Conservation (phyloP, 2,329 filamentous ascomycete species). For the Annulohypoxylon truncatum region DNA sequence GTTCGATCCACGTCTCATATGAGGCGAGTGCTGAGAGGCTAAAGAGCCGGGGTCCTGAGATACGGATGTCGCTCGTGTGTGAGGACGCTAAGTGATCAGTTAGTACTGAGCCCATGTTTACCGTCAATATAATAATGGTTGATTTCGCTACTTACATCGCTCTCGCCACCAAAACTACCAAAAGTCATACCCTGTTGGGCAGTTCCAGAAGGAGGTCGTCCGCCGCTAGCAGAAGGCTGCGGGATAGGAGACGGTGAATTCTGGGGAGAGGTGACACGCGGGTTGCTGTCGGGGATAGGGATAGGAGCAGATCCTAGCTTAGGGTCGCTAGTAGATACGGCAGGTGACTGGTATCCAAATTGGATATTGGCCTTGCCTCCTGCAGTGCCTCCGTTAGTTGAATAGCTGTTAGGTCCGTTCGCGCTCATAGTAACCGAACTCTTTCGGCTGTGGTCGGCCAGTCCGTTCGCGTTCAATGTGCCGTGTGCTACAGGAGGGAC, state of each 20-base stretch:
- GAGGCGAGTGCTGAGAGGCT: constrained; percentile 72
- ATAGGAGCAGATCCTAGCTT: constrained; percentile 68
- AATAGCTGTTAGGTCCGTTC: constrained; percentile 79
- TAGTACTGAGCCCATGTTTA: constrained; percentile 40
- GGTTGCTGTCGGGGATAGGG: constrained; percentile 74
- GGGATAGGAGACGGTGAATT: constrained; percentile 95
- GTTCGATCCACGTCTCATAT: constrained; percentile 87
- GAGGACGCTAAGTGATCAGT: constrained; percentile 61
- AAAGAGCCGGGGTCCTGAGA: constrained; percentile 71
- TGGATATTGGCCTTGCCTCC: constrained; percentile 75
- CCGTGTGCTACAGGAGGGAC: constrained; percentile 73
- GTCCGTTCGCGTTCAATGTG: constrained; percentile 75
- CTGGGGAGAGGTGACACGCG: constrained; percentile 83
- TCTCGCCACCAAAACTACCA: constrained; percentile 84
- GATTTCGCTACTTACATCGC: constrained; percentile 72
- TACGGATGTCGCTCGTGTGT: constrained; percentile 75
- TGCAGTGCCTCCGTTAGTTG: constrained; percentile 79
- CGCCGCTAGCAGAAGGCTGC: constrained; percentile 84
- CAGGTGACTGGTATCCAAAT: constrained; percentile 82
- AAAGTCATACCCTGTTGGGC: constrained; percentile 78
- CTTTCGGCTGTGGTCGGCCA: constrained; percentile 79
- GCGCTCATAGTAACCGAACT: constrained; percentile 92
- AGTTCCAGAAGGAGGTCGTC: constrained; percentile 82
- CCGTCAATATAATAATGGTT: background rate
- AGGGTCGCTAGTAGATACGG: constrained; percentile 74